Evolutionary conservation across 805 yeast genomes (phyloP).

Genomic region (Starmerella geochares): DNA sequence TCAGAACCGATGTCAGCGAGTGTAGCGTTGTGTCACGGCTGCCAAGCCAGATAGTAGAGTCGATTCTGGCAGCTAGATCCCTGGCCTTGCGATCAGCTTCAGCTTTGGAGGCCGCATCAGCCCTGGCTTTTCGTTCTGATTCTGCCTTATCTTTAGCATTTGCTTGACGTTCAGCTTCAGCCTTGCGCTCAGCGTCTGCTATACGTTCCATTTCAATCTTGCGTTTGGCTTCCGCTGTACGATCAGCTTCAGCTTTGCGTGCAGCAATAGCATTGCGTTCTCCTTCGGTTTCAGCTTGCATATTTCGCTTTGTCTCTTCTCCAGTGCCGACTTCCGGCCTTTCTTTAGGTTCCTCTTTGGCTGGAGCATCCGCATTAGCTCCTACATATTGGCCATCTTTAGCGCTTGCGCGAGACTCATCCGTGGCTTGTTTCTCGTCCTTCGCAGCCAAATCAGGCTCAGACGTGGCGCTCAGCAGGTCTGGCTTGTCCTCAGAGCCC

Average conservation of each 20-base stretch:
- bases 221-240: neutral
- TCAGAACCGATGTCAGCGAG: neutral
- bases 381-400: too few relatives aligned
- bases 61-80: neutral
- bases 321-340: neutral
- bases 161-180: neutral
- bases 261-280: neutral
- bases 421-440: too few relatives aligned
- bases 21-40: neutral
- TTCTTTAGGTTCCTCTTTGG: too few relatives aligned
- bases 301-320: neutral
- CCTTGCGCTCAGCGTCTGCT: neutral
- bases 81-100: slow-evolving; percentile 4
- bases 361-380: neutral
- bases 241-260: neutral
- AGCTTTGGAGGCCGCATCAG: slow-evolving; percentile 1
- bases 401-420: too few relatives aligned
- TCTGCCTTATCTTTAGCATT: slow-evolving; percentile 6
- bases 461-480: too few relatives aligned
- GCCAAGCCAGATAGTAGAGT: slow-evolving; percentile 2
- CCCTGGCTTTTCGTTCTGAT: slow-evolving; percentile 4
- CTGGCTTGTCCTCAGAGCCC: too few relatives aligned
- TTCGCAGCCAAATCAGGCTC: too few relatives aligned
- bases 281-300: neutral
- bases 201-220: neutral